Evolutionary conservation across 345 rosid species (phyloP).

Genomic region (Gossypium thurberi): DNA sequence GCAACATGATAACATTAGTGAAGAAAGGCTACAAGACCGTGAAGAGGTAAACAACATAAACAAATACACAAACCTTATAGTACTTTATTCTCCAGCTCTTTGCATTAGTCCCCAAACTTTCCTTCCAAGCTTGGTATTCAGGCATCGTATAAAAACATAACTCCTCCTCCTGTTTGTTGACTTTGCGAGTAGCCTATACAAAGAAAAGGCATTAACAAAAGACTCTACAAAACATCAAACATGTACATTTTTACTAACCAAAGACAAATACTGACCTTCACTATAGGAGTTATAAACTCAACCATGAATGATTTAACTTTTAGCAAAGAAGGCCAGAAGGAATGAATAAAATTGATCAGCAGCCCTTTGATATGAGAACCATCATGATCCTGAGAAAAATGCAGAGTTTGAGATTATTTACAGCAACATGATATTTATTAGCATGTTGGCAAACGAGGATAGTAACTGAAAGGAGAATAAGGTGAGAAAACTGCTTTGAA

Average conservation of each 20-base stretch:
- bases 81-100: constrained; percentile 84
- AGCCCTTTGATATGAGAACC: constrained; percentile 98
- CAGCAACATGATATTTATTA: neutral
- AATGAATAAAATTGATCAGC: constrained; percentile 83
- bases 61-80: constrained; percentile 63
- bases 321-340: constrained; percentile 94
- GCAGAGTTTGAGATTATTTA: neutral
- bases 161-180: constrained; percentile 31
- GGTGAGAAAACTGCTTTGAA: neutral
- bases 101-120: constrained; percentile 57
- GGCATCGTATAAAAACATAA: constrained; percentile 89
- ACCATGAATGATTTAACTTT: constrained; percentile 80
- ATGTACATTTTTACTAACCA: neutral
- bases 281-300: constrained; percentile 93
- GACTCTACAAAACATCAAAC: neutral
- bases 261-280: constrained; percentile 57
- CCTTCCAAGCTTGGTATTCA: constrained; percentile 81
- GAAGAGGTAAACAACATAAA: no score
- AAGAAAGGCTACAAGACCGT: neutral
- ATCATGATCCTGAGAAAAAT: constrained; percentile 70
- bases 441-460: neutral
- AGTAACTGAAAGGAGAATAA: neutral
- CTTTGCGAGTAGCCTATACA: constrained; percentile 49
- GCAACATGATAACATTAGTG: neutral
- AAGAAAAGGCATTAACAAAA: neutral